phyloP scores from a whole-genome alignment of 768 basidiomycete species.

The Hypholoma sublateritium region DNA sequence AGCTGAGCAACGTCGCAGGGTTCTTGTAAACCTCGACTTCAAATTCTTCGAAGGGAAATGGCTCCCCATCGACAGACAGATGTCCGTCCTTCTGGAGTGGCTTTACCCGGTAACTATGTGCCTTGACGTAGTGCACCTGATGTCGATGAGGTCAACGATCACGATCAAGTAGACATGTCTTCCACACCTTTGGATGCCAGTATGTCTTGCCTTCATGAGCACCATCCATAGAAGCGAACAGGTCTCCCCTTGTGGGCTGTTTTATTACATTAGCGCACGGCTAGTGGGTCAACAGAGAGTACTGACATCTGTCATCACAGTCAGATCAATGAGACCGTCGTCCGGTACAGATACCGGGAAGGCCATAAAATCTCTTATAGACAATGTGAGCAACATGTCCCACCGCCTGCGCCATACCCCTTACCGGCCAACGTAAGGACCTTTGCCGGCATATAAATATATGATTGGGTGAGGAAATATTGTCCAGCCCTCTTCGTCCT shows the following conservation, averaged over 20 bases:
- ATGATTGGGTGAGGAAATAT: slow-evolving; percentile 65
- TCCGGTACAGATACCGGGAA: slow-evolving; percentile 82
- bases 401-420: slow-evolving; percentile 1
- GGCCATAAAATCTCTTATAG: slow-evolving; percentile 67
- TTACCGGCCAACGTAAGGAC: slow-evolving; percentile 71
- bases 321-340: slow-evolving; percentile 77
- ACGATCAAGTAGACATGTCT: neutral
- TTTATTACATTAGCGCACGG: neutral
- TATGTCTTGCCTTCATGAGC: slow-evolving; percentile 60
- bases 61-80: slow-evolving; percentile 78
- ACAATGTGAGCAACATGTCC: neutral
- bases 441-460: slow-evolving; percentile 77
- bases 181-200: slow-evolving; percentile 60
- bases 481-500: slow-evolving; percentile 65
- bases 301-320: slow-evolving; percentile 61
- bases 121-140: slow-evolving; percentile 74
- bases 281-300: neutral
- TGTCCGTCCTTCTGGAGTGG: slow-evolving; percentile 53
- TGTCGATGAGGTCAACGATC: no score
- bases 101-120: slow-evolving; percentile 69
- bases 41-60: slow-evolving; percentile 70
- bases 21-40: slow-evolving; percentile 75
- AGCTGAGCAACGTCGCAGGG: slow-evolving; percentile 65
- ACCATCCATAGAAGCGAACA: slow-evolving; percentile 56
- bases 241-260: slow-evolving; percentile 49